A percentile compares a stretch with the other conserved stretches of the same genome.
These are phyloP conservation scores for Tulasnella sp. DNA, from an alignment of 768 basidiomycete species.

Conservation along the genomic window DNA sequence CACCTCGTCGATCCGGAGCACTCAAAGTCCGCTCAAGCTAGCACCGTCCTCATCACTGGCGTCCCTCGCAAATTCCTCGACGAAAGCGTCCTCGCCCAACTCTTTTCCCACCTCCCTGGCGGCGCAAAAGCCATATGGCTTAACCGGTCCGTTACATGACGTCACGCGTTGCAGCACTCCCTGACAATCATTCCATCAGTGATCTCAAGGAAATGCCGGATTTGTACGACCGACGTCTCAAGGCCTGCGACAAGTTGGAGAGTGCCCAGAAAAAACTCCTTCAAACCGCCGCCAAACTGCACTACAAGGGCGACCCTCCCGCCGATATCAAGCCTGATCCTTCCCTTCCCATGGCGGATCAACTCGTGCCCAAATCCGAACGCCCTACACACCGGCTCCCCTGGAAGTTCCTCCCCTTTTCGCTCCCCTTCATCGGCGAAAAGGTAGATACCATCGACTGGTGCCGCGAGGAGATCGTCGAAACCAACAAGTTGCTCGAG, in stretches of 20 bases:
- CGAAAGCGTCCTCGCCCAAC: constrained; percentile 45
- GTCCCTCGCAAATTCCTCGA: constrained; percentile 70
- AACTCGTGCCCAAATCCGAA: constrained; percentile 52
- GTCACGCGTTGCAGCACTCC: neutral
- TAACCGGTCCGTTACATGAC: constrained; percentile 41
- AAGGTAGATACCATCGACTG: constrained; percentile 93
- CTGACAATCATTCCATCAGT: constrained; percentile 26
- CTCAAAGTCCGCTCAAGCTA: constrained; percentile 70
- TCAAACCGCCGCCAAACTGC: constrained; percentile 61
- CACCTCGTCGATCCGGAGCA: constrained; percentile 66
- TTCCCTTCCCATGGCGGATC: constrained; percentile 32
- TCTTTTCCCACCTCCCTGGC: constrained; percentile 76
- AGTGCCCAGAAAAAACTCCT: constrained; percentile 70
- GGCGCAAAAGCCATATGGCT: constrained; percentile 89
- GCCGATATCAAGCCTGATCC: constrained; percentile 29
- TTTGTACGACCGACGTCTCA: constrained; percentile 60
- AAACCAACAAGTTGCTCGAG: constrained; percentile 41
- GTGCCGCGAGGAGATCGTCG: constrained; percentile 60
- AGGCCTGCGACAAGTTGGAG: constrained; percentile 70
- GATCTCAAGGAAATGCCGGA: constrained; percentile 81
- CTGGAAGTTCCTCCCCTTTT: constrained; percentile 32
- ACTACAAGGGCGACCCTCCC: constrained; percentile 35
- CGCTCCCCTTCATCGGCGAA: constrained; percentile 57
- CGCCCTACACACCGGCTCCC: constrained; percentile 67
- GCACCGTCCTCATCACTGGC: constrained; percentile 81